Base-by-base conservation (phyloP, 768 basidiomycete genomes). In the Crassisporium funariophilum region DNA sequence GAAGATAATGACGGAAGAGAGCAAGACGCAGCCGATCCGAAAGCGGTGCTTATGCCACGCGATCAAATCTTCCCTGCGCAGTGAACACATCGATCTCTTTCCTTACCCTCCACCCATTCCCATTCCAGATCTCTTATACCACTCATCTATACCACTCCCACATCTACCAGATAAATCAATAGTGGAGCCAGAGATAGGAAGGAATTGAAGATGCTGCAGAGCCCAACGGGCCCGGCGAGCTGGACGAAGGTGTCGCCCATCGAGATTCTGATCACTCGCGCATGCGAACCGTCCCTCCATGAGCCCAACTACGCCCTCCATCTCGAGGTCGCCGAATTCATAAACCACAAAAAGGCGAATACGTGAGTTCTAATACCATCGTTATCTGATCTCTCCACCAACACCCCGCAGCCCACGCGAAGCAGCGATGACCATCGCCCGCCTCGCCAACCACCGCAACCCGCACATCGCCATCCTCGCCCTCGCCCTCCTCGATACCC, bases 321-420 rank as follows among this genome's bases (percentile, higher is more conserved):
- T 64, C 79, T 99, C 54, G 94, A 98, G 67, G 84, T 98, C 23
- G 94, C 93, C 11, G 95, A 98, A 52, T 82, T 87, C 59, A 84
- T 98, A 69, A 95, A 95, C 68, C 72, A 73, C 46, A 98, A 98
- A 75, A 98, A 98, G 69, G 95, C 94, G 0, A 98, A 99, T 72
- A 91, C 81, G 92, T n/a, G n/a, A n/a, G n/a, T n/a, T n/a, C n/a
- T n/a, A n/a, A n/a, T n/a, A n/a, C n/a, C n/a, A n/a, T n/a, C n/a
- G n/a, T n/a, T n/a, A n/a, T n/a, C n/a, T n/a, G n/a, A n/a, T n/a
- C n/a, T n/a, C n/a, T n/a, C n/a, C n/a, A n/a, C n/a, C n/a, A n/a
- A n/a, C n/a, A n/a, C n/a, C n/a, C n/a, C n/a, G 11, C 59, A 95
- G 92, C 50, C 90, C 97, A 5, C 83, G 97, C 47, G 97, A 99